phyloP scores from a whole-genome alignment of 225 moss, liverwort and hornwort genomes.

The Pseudisothecium myosuroides region DNA sequence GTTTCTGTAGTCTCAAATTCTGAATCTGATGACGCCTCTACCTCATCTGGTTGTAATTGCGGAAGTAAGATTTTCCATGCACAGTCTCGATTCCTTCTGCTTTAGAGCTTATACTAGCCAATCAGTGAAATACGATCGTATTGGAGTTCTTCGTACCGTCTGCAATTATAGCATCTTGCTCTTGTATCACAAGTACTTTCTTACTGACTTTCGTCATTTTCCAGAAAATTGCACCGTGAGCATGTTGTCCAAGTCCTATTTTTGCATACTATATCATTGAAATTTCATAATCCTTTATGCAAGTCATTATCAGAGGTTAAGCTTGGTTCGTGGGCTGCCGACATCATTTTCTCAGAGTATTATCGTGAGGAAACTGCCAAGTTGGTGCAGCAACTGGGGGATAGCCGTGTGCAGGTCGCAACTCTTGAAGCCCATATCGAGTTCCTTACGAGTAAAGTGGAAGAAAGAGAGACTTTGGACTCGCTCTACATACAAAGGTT shows the following conservation, averaged over 20 bases:
- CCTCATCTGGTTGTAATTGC: not conserved
- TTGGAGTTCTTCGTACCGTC: not conserved
- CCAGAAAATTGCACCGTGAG: not conserved
- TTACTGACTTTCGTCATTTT: not conserved
- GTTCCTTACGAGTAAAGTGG: slow-evolving; percentile 40
- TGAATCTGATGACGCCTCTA: slow-evolving; percentile 8
- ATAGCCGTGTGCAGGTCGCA: slow-evolving; percentile 76
- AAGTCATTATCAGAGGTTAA: not conserved
- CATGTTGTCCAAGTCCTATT: not conserved
- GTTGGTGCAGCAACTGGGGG: slow-evolving; percentile 78
- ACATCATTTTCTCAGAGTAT: slow-evolving; percentile 26
- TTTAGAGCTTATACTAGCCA: not conserved
- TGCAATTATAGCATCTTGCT: not conserved
- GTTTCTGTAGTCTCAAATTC: slow-evolving; percentile 1
- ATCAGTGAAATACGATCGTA: not conserved
- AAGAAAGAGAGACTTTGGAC: slow-evolving; percentile 34
- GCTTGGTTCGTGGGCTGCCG: not conserved
- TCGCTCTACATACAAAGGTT: slow-evolving; percentile 59
- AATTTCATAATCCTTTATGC: not conserved
- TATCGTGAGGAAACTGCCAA: slow-evolving; percentile 61
- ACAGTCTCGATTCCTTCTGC: not conserved
- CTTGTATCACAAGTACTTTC: not conserved
- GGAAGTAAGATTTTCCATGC: not conserved
- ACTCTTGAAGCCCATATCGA: slow-evolving; percentile 67
- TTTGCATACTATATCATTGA: not conserved